A percentile compares a stretch with the other conserved stretches of the same genome.
Evolutionary conservation across 306 rosid species (phyloP).

Genomic region (Comarum palustre): DNA sequence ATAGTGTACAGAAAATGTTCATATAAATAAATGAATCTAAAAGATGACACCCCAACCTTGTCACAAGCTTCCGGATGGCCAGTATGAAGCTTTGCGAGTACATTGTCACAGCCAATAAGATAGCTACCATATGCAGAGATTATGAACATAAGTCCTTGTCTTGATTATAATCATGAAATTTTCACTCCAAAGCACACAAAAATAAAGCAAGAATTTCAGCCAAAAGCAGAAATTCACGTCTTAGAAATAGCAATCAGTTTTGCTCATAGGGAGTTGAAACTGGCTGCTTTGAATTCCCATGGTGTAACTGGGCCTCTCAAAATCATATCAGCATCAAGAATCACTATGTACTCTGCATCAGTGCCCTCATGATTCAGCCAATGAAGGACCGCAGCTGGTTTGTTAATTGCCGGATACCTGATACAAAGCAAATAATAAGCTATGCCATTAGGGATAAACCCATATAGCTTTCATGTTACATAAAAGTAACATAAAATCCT

Average conservation of each 20-base stretch:
- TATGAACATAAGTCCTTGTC: constrained; percentile 6
- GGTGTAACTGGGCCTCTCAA: constrained; percentile 94
- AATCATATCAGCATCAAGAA: constrained; percentile 99
- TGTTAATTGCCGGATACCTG: constrained; percentile 99
- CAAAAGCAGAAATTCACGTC: neutral
- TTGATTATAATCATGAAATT: constrained; percentile 1
- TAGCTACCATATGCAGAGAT: constrained; percentile 49
- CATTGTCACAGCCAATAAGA: constrained; percentile 94
- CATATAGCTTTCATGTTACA: too few relatives aligned
- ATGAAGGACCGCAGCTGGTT: constrained; percentile 98
- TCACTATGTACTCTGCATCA: constrained; percentile 92
- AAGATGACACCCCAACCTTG: constrained; percentile 83
- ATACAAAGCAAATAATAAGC: constrained; percentile 17
- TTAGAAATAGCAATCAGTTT: constrained; percentile 25
- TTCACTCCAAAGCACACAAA: constrained; percentile 8
- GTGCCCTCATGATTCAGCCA: constrained; percentile 85
- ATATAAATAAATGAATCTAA: too few relatives aligned
- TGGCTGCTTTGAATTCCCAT: constrained; percentile 98
- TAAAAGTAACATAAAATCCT: too few relatives aligned
- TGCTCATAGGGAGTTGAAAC: constrained; percentile 99
- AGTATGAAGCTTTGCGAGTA: constrained; percentile 85
- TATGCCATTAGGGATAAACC: neutral
- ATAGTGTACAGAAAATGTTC: too few relatives aligned
- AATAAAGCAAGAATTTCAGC: neutral
- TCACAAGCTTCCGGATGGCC: constrained; percentile 96